Evolutionary conservation across 2,329 filamentous ascomycete genomes (phyloP).

Genomic region (Epichloe sp.): DNA sequence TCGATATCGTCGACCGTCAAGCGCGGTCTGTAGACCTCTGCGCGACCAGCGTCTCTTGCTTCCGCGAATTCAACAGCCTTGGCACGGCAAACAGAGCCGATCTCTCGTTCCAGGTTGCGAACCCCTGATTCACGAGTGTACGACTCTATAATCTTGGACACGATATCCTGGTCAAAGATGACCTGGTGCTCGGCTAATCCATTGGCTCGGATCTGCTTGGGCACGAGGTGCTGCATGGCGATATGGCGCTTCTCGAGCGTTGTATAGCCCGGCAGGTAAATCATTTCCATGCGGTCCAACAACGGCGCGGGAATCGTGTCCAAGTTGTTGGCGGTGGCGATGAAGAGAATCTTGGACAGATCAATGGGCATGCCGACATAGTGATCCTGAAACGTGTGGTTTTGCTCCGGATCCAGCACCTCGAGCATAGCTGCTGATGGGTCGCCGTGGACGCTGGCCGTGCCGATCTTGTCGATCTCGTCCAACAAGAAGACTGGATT

Average conservation of each 20-base stretch:
- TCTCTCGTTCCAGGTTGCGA: conserved; percentile 88
- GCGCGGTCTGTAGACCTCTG: conserved; percentile 57
- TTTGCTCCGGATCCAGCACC: conserved; percentile 94
- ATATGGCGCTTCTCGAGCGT: conserved; percentile 96
- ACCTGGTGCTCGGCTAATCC: conserved; percentile 69
- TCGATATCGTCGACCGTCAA: conserved; percentile 75
- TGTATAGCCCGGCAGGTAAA: conserved; percentile 86
- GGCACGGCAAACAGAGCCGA: conserved; percentile 84
- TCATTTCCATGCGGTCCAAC: conserved; percentile 94
- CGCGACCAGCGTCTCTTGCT: conserved; percentile 59
- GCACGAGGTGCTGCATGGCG: conserved; percentile 81
- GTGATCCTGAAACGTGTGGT: conserved; percentile 87
- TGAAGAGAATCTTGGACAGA: conserved; percentile 91
- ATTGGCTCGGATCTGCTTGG: conserved; percentile 88
- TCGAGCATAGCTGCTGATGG: conserved; percentile 96
- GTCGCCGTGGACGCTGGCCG: conserved; percentile 85
- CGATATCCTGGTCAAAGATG: conserved; percentile 63
- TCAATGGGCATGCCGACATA: conserved; percentile 95
- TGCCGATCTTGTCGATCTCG: conserved; percentile 94
- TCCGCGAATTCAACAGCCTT: conserved; percentile 95
- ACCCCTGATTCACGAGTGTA: conserved; percentile 96
- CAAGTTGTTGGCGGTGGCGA: conserved; percentile 88
- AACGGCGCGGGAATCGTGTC: conserved; percentile 92
- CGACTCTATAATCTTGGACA: conserved; percentile 89
- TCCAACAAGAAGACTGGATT: conserved; percentile 94